A percentile compares a stretch with the other conserved stretches of the same genome.
These are phyloP conservation scores for Paramyrothecium sp. DNA, from an alignment of 2,329 filamentous ascomycete species.

Conservation along the genomic window DNA sequence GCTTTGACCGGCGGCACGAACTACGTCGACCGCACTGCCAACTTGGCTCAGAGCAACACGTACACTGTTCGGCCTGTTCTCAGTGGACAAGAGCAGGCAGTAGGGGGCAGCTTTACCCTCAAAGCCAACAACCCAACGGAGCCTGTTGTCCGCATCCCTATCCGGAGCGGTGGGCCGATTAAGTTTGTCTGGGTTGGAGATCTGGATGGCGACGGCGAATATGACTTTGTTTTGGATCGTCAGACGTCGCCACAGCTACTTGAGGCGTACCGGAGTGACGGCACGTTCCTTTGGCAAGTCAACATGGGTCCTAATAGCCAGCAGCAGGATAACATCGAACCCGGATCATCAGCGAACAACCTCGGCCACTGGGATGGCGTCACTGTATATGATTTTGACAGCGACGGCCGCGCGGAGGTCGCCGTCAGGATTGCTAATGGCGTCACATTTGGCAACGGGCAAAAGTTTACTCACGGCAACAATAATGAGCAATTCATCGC, in stretches of 20 bases:
- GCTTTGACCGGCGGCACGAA: slow-evolving; percentile 15
- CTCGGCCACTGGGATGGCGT: slow-evolving; percentile 19
- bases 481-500: slow-evolving; percentile 16
- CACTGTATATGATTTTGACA: slow-evolving; percentile 21
- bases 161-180: slow-evolving; percentile 12
- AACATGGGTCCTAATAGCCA: slow-evolving; percentile 16
- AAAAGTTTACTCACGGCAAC: slow-evolving; percentile 8
- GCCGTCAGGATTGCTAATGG: slow-evolving; percentile 19
- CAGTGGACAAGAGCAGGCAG: slow-evolving; percentile 10
- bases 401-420: slow-evolving; percentile 16
- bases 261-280: slow-evolving; percentile 15
- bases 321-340: slow-evolving; percentile 17
- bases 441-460: slow-evolving; percentile 15
- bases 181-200: slow-evolving; percentile 21
- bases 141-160: slow-evolving; percentile 13
- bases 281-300: slow-evolving; percentile 15
- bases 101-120: slow-evolving; percentile 10
- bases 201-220: slow-evolving; percentile 18
- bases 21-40: slow-evolving; percentile 12
- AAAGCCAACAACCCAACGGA: slow-evolving; percentile 7
- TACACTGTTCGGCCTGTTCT: slow-evolving; percentile 15
- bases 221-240: slow-evolving; percentile 17
- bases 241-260: slow-evolving; percentile 11
- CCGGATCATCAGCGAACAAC: slow-evolving; percentile 13
- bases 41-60: slow-evolving; percentile 10